Base-by-base conservation (phyloP, 2,329 filamentous ascomycete species). In the Plenodomus biglobosus region DNA sequence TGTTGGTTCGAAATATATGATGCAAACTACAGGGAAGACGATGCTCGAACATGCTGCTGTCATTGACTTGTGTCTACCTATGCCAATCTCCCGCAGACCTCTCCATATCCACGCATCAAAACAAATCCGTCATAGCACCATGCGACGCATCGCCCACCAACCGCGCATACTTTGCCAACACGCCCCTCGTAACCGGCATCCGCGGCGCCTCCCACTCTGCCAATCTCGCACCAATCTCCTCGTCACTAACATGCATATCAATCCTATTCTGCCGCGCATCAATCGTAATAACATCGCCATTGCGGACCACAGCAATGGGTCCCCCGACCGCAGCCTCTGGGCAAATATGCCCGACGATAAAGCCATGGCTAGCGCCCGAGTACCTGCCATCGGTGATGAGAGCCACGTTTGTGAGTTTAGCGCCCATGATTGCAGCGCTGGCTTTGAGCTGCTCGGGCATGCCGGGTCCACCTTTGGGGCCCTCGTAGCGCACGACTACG, bases 371-470 rank as follows among this genome's bases (percentile, higher is more conserved):
- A 2, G 91, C 92, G 24, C 92, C 92, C 39, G 83, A 87, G 72
- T 96, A 97, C 38, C 92, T 78, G 0, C 92, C 92, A 68, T 97
- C 92, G 0, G 92, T 97, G 40, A 97, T 90, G 13, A 97, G 81
- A 0, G 92, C 92, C 8, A 96, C 83, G 63, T 96, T 95, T 43
- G 79, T 89, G 43, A 97, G 78, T 11, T 88, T 88, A 0, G 92
- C 92, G 40, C 92, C 92, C 87, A 96, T 96, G 59, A 97, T 89
- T 16, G 92, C 90, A 0, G 91, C 91, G 49, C 84, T 88, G 10
- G 92, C 89, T 69, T 88, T 90, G 38, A 97, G 81, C 73, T 96
- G 91, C 74, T 97, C 92, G 1, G 92, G 92, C 92, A 97, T 97
- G 37, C 92, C 92, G 0, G 92, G 92, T 0, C 92, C 92, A 53